These are phyloP conservation scores for Rugonectria rugulosa DNA, from an alignment of 2,329 filamentous ascomycete species.

Conservation along the genomic window DNA sequence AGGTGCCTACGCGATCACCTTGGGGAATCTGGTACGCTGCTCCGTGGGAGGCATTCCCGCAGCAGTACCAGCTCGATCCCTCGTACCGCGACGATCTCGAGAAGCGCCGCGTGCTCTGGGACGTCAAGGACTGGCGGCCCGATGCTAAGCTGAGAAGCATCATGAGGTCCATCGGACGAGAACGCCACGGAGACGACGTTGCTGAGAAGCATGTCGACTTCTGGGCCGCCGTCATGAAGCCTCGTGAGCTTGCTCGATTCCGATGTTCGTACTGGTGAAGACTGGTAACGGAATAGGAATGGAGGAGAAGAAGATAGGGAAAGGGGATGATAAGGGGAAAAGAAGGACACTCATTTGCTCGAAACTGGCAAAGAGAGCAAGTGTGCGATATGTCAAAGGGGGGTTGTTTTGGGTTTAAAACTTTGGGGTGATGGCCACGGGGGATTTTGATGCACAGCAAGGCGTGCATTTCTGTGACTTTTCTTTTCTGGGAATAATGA, in stretches of 20 bases:
- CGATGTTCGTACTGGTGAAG: slow-evolving; percentile 27
- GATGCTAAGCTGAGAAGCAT: slow-evolving; percentile 8
- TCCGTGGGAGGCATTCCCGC: slow-evolving; percentile 19
- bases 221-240: slow-evolving; percentile 26
- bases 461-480: too few species aligned
- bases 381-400: too few species aligned
- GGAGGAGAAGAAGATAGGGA: too few species aligned
- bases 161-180: slow-evolving; percentile 20
- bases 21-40: slow-evolving; percentile 27
- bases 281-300: too few species aligned
- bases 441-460: too few species aligned
- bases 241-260: slow-evolving; percentile 23
- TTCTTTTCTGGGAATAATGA: too few species aligned
- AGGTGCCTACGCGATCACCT: slow-evolving; percentile 19
- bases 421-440: too few species aligned
- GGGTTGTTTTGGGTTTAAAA: too few species aligned
- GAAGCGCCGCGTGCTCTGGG: slow-evolving; percentile 26
- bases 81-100: slow-evolving; percentile 20
- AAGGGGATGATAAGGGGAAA: too few species aligned
- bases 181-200: slow-evolving; percentile 23
- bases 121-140: slow-evolving; percentile 26
- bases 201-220: slow-evolving; percentile 28
- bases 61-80: slow-evolving; percentile 26
- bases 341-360: too few species aligned
- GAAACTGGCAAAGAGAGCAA: too few species aligned